phyloP scores from a whole-genome alignment of 257 asterid genomes.

The Scutellaria baicalensis region DNA sequence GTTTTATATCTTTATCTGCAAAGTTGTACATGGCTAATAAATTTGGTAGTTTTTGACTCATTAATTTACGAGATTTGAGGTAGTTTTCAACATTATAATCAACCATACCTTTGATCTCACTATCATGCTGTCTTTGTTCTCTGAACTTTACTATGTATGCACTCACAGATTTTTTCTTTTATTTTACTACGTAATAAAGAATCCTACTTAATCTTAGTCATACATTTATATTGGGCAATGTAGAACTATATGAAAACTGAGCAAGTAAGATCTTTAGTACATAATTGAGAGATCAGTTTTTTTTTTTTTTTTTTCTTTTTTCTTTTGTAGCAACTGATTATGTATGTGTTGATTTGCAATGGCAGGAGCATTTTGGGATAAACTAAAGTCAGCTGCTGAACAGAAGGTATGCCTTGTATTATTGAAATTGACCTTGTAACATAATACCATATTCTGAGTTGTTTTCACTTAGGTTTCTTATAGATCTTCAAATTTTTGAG shows the following conservation, averaged over 20 bases:
- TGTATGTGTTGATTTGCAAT: constrained; percentile 14
- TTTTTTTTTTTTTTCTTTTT: constrained; percentile 1
- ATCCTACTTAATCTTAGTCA: background rate
- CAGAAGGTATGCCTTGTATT: constrained; percentile 44
- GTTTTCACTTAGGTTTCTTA: background rate
- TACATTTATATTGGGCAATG: background rate
- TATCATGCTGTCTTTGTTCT: background rate
- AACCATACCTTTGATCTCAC: background rate
- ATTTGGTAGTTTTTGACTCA: background rate
- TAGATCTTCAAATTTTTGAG: background rate
- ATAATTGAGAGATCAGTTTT: background rate
- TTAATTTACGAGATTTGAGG: background rate
- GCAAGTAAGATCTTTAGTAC: background rate
- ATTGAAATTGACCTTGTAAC: constrained; percentile 2
- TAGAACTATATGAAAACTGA: background rate
- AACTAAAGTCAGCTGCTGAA: constrained; percentile 60
- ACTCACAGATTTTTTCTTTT: background rate
- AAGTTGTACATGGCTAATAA: background rate
- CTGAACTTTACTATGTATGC: background rate
- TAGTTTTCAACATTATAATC: background rate
- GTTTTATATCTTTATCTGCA: background rate
- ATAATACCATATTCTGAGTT: background rate
- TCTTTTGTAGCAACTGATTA: constrained; percentile 12
- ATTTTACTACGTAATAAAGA: background rate
- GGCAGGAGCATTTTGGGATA: constrained; percentile 74